phyloP scores from a whole-genome alignment of 164 flowering plant genomes.

The Tetracentron sinense region DNA sequence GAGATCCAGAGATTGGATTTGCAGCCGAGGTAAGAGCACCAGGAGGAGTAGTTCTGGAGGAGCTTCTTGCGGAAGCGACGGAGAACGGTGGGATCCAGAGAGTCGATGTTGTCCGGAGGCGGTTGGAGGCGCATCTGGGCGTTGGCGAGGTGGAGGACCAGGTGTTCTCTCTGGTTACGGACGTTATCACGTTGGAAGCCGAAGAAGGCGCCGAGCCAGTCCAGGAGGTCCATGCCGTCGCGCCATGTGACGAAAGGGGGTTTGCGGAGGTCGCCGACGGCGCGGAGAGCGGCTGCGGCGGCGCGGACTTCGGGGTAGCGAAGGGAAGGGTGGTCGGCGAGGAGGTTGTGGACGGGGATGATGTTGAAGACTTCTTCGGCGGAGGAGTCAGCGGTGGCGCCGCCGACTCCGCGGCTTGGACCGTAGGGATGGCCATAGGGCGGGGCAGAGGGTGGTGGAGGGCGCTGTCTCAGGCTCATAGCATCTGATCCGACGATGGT shows the following conservation, averaged over 20 bases:
- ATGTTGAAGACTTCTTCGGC: slow-evolving; percentile 24
- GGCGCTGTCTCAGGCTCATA: no score
- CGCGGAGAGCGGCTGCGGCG: slow-evolving; percentile 61
- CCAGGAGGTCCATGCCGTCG: slow-evolving; percentile 59
- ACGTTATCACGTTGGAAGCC: slow-evolving; percentile 87
- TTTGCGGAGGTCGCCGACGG: slow-evolving; percentile 51
- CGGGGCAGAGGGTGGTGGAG: slow-evolving; percentile 42
- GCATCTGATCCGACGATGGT: no score
- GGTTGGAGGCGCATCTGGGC: slow-evolving; percentile 81
- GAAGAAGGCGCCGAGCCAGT: slow-evolving; percentile 82
- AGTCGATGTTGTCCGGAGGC: slow-evolving; percentile 49
- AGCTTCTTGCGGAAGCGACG: slow-evolving; percentile 59
- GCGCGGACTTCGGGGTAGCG: slow-evolving; percentile 90
- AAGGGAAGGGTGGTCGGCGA: slow-evolving; percentile 78
- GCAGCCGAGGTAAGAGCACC: slow-evolving; percentile 74
- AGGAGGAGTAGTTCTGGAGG: slow-evolving; percentile 59
- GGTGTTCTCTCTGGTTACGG: slow-evolving; percentile 82
- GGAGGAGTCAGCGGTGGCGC: neutral
- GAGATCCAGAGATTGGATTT: slow-evolving; percentile 38
- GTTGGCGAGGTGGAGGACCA: slow-evolving; percentile 89
- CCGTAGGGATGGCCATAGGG: neutral
- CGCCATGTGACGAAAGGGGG: slow-evolving; percentile 56
- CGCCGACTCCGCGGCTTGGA: neutral
- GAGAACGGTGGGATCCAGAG: slow-evolving; percentile 51
- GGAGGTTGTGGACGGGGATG: slow-evolving; percentile 62